A percentile compares a stretch with the other conserved stretches of the same genome.
Evolutionary conservation across 164 flowering plant genomes (phyloP).

Genomic region (Aristolochia fimbriata): DNA sequence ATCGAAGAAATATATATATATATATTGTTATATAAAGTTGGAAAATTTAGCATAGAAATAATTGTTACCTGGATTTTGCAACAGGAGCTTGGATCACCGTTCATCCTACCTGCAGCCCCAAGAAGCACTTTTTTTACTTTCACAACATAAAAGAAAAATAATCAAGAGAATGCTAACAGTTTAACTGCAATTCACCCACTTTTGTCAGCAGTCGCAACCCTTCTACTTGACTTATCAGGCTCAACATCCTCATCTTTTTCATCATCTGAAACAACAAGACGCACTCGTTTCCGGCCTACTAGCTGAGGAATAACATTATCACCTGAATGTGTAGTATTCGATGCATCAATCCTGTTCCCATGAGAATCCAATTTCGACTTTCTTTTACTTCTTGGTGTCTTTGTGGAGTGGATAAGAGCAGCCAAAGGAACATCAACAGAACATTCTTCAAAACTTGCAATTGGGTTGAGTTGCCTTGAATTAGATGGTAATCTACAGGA

Average conservation of each 20-base stretch:
- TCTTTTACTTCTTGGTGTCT: slow-evolving; percentile 19
- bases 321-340: slow-evolving; percentile 20
- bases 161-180: too few relatives aligned
- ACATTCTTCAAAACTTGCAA: slow-evolving; percentile 20
- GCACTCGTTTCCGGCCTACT: slow-evolving; percentile 63
- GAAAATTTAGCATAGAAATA: too few relatives aligned
- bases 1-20: too few relatives aligned
- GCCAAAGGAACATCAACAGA: slow-evolving; percentile 47
- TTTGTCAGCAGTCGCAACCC: slow-evolving; percentile 44
- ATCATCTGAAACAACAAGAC: slow-evolving; percentile 83
- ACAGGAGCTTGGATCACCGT: too few relatives aligned
- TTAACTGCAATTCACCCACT: slow-evolving; percentile 21
- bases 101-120: too few relatives aligned
- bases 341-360: slow-evolving; percentile 6
- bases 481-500: slow-evolving; percentile 22
- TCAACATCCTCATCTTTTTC: slow-evolving; percentile 44
- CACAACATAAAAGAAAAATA: too few relatives aligned
- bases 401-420: slow-evolving; percentile 28
- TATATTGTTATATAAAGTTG: too few relatives aligned
- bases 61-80: too few relatives aligned
- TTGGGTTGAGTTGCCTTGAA: slow-evolving; percentile 14
- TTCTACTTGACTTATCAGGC: slow-evolving; percentile 16
- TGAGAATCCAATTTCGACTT: slow-evolving; percentile 5
- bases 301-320: slow-evolving; percentile 35
- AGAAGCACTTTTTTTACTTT: too few relatives aligned